phyloP scores from a whole-genome alignment of 768 basidiomycete species.

The Dictyophora rubrovolvata region DNA sequence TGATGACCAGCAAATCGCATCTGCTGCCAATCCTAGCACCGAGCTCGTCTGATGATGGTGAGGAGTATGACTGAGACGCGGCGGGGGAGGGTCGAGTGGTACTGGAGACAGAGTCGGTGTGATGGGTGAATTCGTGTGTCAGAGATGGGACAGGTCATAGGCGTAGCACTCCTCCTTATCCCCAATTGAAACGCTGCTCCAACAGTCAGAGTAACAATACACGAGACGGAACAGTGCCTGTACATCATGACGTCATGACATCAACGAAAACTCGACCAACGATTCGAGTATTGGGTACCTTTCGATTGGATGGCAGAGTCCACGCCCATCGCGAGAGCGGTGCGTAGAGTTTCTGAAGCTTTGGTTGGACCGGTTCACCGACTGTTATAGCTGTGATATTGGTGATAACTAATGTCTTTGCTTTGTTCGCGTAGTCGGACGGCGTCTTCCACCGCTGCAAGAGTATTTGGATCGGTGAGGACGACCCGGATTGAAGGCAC shows the following conservation, averaged over 20 bases:
- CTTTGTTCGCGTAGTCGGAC: slow-evolving; percentile 83
- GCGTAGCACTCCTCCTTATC: too few relatives aligned
- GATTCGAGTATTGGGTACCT: slow-evolving; percentile 65
- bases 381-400: slow-evolving; percentile 92
- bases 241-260: too few relatives aligned
- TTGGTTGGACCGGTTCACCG: slow-evolving; percentile 90
- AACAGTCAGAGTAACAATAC: too few relatives aligned
- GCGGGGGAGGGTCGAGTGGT: slow-evolving; percentile 21
- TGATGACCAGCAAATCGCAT: slow-evolving; percentile 75
- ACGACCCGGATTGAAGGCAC: not conserved
- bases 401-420: slow-evolving; percentile 63
- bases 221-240: too few relatives aligned
- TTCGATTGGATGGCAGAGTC: slow-evolving; percentile 90
- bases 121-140: not conserved
- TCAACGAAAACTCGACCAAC: too few relatives aligned
- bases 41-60: slow-evolving; percentile 53
- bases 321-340: slow-evolving; percentile 96
- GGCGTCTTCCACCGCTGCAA: slow-evolving; percentile 89
- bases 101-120: not conserved
- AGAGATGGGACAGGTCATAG: not conserved
- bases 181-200: too few relatives aligned
- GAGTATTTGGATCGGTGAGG: not conserved
- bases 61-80: slow-evolving; percentile 57
- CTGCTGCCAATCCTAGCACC: slow-evolving; percentile 66
- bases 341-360: slow-evolving; percentile 80